Base-by-base conservation (phyloP, 306 rosid species). In the Amphicarpaea edgeworthii region DNA sequence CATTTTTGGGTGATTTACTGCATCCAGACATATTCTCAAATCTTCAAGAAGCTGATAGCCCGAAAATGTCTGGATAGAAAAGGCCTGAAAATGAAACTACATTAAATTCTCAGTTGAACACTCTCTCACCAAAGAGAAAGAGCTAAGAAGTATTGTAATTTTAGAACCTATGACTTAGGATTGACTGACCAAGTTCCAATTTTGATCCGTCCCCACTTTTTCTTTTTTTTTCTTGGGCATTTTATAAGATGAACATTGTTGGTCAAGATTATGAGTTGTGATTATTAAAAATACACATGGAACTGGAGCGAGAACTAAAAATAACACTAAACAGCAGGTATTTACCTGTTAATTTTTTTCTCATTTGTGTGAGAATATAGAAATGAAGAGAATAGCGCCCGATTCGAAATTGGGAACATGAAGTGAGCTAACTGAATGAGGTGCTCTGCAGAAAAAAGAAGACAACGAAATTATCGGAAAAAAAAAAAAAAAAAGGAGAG, bases 1-100 rank as follows among this genome's bases (percentile, higher is more conserved):
- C 84, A 64, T 70, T 78, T 73, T 84, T 81, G 5, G 69, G 82
- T 6, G 62, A 82, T 24, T 78, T 88, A 23, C 59, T 86, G 69
- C 80, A 23, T 76, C 85, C 87, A 67, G 84, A 83, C 98, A 94
- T 91, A 68, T 75, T 83, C 82, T 51, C 79, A 79, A 81, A 59
- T 72, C 66, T 70, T 83, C 46, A 83, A 77, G 59, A 45, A 55
- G 78, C 63, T 74, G 75, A 70, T 64, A 76, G 55, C 46, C 40
- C 20, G 61, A 58, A 68, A 75, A 80, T 73, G 73, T 45, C 87
- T 77, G 70, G 83, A 77, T 30, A 79, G 58, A 19, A 62, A 67
- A 63, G 80, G 51, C 72, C 95, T 85, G 86, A 72, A 72, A 79
- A 78, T 12, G 47, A 73, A 89, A 78, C 70, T 20, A 58, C 45